These are phyloP conservation scores for Blastobotrys malaysiensis DNA, from an alignment of 1,139 yeast species.

Conservation along the genomic window DNA sequence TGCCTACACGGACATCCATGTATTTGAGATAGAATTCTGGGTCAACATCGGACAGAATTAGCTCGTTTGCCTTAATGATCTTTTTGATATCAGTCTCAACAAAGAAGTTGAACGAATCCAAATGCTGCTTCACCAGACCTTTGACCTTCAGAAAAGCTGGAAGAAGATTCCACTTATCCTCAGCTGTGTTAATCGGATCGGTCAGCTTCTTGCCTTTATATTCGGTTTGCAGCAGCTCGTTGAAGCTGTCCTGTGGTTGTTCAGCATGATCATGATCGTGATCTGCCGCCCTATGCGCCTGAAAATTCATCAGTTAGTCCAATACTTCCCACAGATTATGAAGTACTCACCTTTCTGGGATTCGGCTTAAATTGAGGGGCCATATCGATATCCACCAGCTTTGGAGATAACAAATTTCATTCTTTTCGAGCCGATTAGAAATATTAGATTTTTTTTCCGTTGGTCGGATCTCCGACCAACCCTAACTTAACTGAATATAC, in stretches of 20 bases:
- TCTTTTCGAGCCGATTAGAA: neutral
- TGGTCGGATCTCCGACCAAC: neutral
- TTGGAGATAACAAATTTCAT: neutral
- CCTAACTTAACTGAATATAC: neutral
- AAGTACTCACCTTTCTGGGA: conserved; percentile 24
- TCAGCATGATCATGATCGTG: neutral
- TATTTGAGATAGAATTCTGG: conserved; percentile 93
- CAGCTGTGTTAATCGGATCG: conserved; percentile 81
- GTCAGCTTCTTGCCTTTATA: conserved; percentile 82
- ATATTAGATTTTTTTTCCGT: neutral
- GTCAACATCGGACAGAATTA: conserved; percentile 88
- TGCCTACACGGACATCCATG: conserved; percentile 79
- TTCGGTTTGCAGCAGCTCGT: conserved; percentile 69
- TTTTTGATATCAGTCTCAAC: conserved; percentile 91
- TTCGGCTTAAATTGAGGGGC: neutral
- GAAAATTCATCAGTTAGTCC: conserved; percentile 16
- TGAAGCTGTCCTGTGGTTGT: conserved; percentile 39
- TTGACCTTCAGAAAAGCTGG: conserved; percentile 95
- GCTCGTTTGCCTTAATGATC: conserved; percentile 84
- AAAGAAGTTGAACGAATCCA: conserved; percentile 93
- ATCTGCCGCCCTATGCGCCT: neutral
- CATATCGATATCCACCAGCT: neutral
- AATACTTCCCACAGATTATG: neutral
- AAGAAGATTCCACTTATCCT: conserved; percentile 88
- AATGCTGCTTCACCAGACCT: conserved; percentile 93